A percentile compares a stretch with the other conserved stretches of the same genome.
phyloP scores from a whole-genome alignment of 768 basidiomycete species.

The Auriscalpium microsporum region DNA sequence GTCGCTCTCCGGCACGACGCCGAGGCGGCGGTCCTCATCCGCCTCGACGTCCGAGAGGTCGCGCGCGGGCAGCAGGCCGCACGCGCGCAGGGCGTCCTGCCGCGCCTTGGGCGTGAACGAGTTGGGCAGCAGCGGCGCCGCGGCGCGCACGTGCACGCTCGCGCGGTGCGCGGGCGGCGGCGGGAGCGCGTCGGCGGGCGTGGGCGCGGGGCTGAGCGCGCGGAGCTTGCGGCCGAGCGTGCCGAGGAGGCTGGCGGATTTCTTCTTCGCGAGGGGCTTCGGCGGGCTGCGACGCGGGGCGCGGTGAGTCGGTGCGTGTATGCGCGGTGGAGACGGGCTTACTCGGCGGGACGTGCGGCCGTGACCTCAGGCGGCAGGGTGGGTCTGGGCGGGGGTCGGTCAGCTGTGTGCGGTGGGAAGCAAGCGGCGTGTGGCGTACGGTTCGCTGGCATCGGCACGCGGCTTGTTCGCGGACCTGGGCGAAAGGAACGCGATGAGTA shows the following conservation, averaged over 20 bases:
- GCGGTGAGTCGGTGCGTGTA: neutral
- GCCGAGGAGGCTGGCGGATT: conserved; percentile 1
- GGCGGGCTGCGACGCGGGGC: neutral
- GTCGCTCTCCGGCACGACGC: neutral
- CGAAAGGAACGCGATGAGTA: too few species aligned
- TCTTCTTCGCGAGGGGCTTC: neutral
- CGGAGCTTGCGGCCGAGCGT: conserved; percentile 6
- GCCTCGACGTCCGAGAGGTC: conserved; percentile 12
- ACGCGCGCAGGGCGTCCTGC: conserved; percentile 9
- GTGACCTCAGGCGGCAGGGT: neutral
- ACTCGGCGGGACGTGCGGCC: neutral
- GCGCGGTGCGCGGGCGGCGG: neutral
- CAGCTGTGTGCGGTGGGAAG: too few species aligned
- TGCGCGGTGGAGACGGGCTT: neutral
- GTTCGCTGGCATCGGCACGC: too few species aligned
- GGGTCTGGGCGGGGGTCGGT: too few species aligned
- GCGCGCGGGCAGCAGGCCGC: conserved; percentile 8
- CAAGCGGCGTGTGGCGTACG: too few species aligned
- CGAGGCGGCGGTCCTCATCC: conserved; percentile 7
- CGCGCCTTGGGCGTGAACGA: conserved; percentile 5
- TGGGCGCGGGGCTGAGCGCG: neutral
- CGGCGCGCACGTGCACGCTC: neutral
- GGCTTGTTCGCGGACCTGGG: too few species aligned
- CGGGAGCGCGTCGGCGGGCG: neutral
- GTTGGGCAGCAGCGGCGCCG: neutral